phyloP scores from a whole-genome alignment of 805 yeast genomes.

The Saturnispora gosingensis region DNA sequence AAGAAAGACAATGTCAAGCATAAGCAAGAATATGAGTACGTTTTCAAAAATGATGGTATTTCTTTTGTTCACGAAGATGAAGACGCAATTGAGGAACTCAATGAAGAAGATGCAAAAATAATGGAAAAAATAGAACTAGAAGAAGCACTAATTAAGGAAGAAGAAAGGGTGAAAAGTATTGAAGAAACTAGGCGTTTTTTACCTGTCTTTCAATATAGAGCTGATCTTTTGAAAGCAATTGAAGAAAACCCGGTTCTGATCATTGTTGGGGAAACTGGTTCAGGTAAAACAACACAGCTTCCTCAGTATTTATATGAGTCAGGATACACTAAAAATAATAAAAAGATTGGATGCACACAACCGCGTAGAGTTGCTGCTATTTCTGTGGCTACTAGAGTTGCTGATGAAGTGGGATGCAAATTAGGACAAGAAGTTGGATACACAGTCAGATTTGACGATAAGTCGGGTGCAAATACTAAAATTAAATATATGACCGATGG shows the following conservation, averaged over 20 bases:
- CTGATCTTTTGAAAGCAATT: conserved; percentile 51
- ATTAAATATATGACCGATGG: conserved; percentile 95
- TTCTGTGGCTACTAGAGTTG: conserved; percentile 83
- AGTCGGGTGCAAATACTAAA: conserved; percentile 51
- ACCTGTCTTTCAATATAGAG: conserved; percentile 65
- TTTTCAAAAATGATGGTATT: conserved; percentile 60
- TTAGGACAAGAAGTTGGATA: conserved; percentile 90
- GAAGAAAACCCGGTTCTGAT: conserved; percentile 62
- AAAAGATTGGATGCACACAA: conserved; percentile 77
- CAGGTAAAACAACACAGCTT: conserved; percentile 90
- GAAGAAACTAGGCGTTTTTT: conserved; percentile 51
- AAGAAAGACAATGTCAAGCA: conserved; percentile 13
- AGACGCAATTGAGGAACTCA: conserved; percentile 23
- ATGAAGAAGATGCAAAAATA: conserved; percentile 20
- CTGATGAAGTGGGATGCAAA: conserved; percentile 75
- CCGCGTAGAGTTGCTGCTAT: conserved; percentile 95
- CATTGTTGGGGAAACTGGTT: conserved; percentile 92
- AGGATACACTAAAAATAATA: conserved; percentile 53
- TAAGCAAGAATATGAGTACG: conserved; percentile 55
- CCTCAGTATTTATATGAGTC: conserved; percentile 84
- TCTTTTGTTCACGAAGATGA: conserved; percentile 33
- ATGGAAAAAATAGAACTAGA: conserved; percentile 27
- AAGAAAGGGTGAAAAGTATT: conserved; percentile 29
- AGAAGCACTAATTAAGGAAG: conserved; percentile 28
- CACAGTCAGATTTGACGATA: conserved; percentile 79